These are phyloP conservation scores for Cyclaneusma minus DNA, from an alignment of 2,329 filamentous ascomycete species.

Conservation along the genomic window DNA sequence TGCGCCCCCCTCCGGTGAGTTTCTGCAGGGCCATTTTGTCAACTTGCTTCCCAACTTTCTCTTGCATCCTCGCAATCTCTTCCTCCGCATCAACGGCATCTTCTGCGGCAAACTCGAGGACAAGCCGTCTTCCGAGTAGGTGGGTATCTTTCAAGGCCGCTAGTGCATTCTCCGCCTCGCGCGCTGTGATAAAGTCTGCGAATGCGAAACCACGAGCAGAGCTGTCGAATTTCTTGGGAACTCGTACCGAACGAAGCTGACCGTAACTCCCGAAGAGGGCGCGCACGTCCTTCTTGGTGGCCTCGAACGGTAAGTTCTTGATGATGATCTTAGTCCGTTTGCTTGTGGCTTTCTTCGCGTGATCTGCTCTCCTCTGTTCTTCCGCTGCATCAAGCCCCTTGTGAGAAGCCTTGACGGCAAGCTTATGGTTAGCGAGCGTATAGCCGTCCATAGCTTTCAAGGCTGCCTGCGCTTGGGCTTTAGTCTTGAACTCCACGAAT, in stretches of 20 bases:
- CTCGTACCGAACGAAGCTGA: constrained; percentile 76
- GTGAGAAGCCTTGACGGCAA: constrained; percentile 76
- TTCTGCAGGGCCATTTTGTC: constrained; percentile 84
- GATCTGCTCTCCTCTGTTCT: constrained; percentile 69
- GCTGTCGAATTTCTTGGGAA: constrained; percentile 90
- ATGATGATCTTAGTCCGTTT: constrained; percentile 86
- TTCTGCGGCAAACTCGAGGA: constrained; percentile 80
- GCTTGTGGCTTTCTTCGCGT: constrained; percentile 61
- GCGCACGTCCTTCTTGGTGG: constrained; percentile 81
- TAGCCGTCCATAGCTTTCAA: constrained; percentile 77
- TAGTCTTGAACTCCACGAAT: constrained; percentile 76
- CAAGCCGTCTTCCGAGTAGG: constrained; percentile 74
- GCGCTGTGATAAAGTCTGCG: constrained; percentile 82
- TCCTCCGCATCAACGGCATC: constrained; percentile 86
- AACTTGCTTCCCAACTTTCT: constrained; percentile 81
- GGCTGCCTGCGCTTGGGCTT: constrained; percentile 64
- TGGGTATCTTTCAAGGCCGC: constrained; percentile 86
- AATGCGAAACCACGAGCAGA: constrained; percentile 88
- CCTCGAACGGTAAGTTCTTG: constrained; percentile 96
- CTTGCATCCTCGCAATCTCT: constrained; percentile 92
- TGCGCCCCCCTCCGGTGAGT: constrained; percentile 68
- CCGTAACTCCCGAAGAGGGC: constrained; percentile 80
- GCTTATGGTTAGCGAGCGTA: constrained; percentile 71
- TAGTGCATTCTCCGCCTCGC: constrained; percentile 82
- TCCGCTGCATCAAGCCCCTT: constrained; percentile 77